phyloP scores from a whole-genome alignment of 371 early-diverging fungal genomes.

The Saksenaea oblongispora region DNA sequence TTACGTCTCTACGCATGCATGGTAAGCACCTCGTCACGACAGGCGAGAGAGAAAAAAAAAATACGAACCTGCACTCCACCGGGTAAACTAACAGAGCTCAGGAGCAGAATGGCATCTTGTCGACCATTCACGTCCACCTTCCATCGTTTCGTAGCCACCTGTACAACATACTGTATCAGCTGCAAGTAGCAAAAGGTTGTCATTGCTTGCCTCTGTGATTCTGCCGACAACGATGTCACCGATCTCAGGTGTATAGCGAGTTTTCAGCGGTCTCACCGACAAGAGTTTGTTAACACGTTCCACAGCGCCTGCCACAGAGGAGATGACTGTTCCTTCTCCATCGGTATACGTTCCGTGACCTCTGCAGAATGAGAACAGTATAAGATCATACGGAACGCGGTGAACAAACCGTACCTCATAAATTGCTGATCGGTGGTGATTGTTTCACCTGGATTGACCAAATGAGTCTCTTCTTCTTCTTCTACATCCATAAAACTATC shows the following conservation, averaged over 20 bases:
- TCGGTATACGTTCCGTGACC: slow-evolving; percentile 96
- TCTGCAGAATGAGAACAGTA: slow-evolving; percentile 34
- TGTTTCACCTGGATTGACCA: slow-evolving; percentile 89
- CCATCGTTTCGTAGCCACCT: slow-evolving; percentile 92
- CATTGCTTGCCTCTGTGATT: slow-evolving; percentile 79
- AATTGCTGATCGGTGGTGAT: slow-evolving; percentile 84
- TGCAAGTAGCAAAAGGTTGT: neutral
- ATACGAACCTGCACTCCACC: slow-evolving; percentile 90
- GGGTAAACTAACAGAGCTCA: slow-evolving; percentile 96
- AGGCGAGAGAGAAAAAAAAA: neutral
- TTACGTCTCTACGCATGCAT: slow-evolving; percentile 77
- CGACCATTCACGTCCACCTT: slow-evolving; percentile 93
- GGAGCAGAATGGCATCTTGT: slow-evolving; percentile 86
- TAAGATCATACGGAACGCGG: neutral
- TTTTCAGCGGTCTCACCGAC: slow-evolving; percentile 86
- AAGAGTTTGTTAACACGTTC: slow-evolving; percentile 97
- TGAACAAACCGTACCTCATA: slow-evolving; percentile 63
- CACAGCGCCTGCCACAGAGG: slow-evolving; percentile 91
- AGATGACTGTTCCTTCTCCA: slow-evolving; percentile 61
- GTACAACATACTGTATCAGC: neutral
- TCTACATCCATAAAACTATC: slow-evolving; percentile 45
- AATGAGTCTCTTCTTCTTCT: slow-evolving; percentile 36
- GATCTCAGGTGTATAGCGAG: slow-evolving; percentile 92
- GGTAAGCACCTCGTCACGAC: neutral
- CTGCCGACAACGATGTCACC: slow-evolving; percentile 99